Conservation (phyloP, 2,329 filamentous ascomycete species). For the Fonsecaea multimorphosa region DNA sequence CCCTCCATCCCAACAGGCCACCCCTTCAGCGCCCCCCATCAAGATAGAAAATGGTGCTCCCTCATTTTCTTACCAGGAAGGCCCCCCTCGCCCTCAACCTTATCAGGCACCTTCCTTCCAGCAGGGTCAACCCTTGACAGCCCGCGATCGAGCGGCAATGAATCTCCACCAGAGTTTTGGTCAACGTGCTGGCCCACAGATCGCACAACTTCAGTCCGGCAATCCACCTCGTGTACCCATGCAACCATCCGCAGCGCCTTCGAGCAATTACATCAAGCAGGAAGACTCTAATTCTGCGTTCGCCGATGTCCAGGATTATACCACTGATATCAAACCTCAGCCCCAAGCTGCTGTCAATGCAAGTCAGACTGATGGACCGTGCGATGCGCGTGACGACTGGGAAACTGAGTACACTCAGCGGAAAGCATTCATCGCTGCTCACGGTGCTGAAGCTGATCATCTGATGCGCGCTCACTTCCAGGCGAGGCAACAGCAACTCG, state of each 20-base stretch:
- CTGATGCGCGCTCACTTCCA: constrained; percentile 52
- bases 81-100: constrained; percentile 23
- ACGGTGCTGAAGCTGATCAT: constrained; percentile 47
- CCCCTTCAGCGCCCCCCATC: constrained; percentile 30
- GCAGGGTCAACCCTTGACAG: constrained; percentile 39
- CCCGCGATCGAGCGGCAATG: constrained; percentile 39
- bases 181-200: constrained; percentile 39
- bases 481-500: constrained; percentile 49
- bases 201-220: constrained; percentile 42
- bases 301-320: constrained; percentile 30
- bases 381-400: constrained; percentile 64
- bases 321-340: constrained; percentile 18
- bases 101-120: constrained; percentile 44
- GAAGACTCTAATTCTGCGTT: constrained; percentile 30
- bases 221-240: constrained; percentile 41
- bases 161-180: constrained; percentile 40
- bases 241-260: constrained; percentile 53
- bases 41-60: constrained; percentile 32
- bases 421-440: constrained; percentile 47
- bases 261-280: constrained; percentile 40
- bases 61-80: constrained; percentile 33
- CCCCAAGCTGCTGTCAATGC: constrained; percentile 50
- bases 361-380: constrained; percentile 77
- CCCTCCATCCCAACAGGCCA: constrained; percentile 46
- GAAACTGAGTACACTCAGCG: constrained; percentile 53